A percentile compares a stretch with the other conserved stretches of the same genome.
Conservation (phyloP, 129 eudicot genomes). For the sunflower (Helianthus annuus) region HanXRQr2.0-SUNRISE NC_035437.2:6649622-6650121, state of each 20-base stretch:
- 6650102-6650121: constrained; percentile 26
- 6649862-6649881: constrained; percentile 2
- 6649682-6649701: constrained; percentile 36
- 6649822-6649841: constrained; percentile 39
- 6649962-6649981: constrained; percentile 32
- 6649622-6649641: constrained; percentile 69
- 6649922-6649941: constrained; percentile 8
- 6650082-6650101: constrained; percentile 39
- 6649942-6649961: constrained; percentile 43
- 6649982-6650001: constrained; percentile 36
- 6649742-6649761: constrained; percentile 30
- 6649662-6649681: neutral
- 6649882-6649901: neutral
- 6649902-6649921: too few relatives aligned
- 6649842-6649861: constrained; percentile 35
- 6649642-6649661: constrained; percentile 53
- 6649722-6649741: constrained; percentile 27
- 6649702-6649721: constrained; percentile 14
- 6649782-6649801: constrained; percentile 56
- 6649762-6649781: constrained; percentile 33
- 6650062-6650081: constrained; percentile 47
- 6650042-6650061: constrained; percentile 65
- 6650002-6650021: constrained; percentile 56
- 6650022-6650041: constrained; percentile 49
- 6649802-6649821: constrained; percentile 47